Base-by-base conservation (phyloP, 768 basidiomycete species). In the Cubamyces sp. region DNA sequence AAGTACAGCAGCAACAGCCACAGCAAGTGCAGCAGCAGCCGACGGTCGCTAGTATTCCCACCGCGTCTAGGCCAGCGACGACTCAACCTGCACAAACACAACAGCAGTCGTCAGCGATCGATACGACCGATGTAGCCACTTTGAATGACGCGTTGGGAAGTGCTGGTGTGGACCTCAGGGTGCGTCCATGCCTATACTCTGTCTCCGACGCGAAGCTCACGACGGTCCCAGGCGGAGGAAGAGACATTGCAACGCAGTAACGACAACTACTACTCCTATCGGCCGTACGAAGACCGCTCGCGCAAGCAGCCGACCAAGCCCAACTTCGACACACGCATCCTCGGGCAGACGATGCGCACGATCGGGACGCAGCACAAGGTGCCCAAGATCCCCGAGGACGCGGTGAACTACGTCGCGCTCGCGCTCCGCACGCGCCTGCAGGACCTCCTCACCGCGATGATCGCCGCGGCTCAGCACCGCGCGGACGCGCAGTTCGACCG, bases 91-190 rank as follows among this genome's bases (percentile, higher is more conserved):
- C 52, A 37, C 63, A 46, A 58, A 61, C 47, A 14, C 61, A 45
- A 34, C 49, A 45, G 28, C 49, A 54, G n/a, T 55, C 59, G 25
- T 57, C 46, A 15, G 48, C 39, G 4, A 60, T 86, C 59, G 89
- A 90, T 66, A 86, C 85, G 41, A 75, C 86, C 3, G 91, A 93
- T 68, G 83, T 93, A 37, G 84, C 91, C 12, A 90, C 88, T 7
- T 69, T 94, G 45, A 93, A 92, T 58, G 92, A 94, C 66, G 92
- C 91, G 4, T 76, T 94, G 1, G 92, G 91, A 5, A 92, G 91
- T 69, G 92, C 91, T 7, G 92, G 92, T 12, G 91, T 94, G 7
- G 92, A 94, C 75, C 76, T 94, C n/a, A 76, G 89, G 71, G 91
- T 90, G 65, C 64, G 81, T 74, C 18, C 34, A 34, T 34, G 11